Percentiles rank a stretch among this genome's conserved stretches.
phyloP scores from a whole-genome alignment of 129 eudicot genomes.

The Flaveria ramosissima region DNA sequence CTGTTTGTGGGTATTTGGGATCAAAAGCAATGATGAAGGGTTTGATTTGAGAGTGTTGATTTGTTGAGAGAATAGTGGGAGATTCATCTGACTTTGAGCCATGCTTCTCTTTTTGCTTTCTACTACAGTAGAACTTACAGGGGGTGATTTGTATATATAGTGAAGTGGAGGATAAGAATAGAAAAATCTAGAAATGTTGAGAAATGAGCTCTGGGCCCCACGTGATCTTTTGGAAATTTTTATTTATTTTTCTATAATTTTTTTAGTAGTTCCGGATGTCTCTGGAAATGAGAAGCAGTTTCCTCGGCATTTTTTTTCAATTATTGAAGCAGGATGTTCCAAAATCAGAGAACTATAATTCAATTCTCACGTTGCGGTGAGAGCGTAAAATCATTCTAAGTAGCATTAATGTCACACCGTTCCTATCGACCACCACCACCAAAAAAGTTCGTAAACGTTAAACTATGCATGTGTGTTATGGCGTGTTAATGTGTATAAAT shows the following conservation, averaged over 20 bases:
- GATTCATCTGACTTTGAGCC: slow-evolving; percentile 47
- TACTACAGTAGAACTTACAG: not conserved
- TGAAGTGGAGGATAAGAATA: slow-evolving; percentile 27
- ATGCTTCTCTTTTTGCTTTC: slow-evolving; percentile 20
- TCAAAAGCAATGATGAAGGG: slow-evolving; percentile 18
- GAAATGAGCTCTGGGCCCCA: slow-evolving; percentile 10
- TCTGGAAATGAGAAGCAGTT: slow-evolving; percentile 1
- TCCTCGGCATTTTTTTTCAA: not conserved
- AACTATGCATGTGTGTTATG: no score
- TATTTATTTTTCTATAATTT: not conserved
- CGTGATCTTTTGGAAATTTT: slow-evolving; percentile 16
- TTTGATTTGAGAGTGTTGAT: slow-evolving; percentile 23
- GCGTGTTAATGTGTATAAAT: no score
- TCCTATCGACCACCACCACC: no score
- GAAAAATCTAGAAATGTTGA: slow-evolving; percentile 46
- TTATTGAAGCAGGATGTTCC: no score
- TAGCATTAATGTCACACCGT: no score
- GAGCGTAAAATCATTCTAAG: no score
- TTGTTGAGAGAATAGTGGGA: slow-evolving; percentile 34
- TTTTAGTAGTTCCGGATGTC: not conserved
- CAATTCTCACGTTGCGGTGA: no score
- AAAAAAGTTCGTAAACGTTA: no score
- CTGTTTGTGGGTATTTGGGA: slow-evolving; percentile 23
- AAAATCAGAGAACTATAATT: no score
- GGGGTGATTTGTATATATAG: slow-evolving; percentile 34